Evolutionary conservation across 1,139 yeast genomes (phyloP).

Genomic region (Magnusiomyces ingens): DNA sequence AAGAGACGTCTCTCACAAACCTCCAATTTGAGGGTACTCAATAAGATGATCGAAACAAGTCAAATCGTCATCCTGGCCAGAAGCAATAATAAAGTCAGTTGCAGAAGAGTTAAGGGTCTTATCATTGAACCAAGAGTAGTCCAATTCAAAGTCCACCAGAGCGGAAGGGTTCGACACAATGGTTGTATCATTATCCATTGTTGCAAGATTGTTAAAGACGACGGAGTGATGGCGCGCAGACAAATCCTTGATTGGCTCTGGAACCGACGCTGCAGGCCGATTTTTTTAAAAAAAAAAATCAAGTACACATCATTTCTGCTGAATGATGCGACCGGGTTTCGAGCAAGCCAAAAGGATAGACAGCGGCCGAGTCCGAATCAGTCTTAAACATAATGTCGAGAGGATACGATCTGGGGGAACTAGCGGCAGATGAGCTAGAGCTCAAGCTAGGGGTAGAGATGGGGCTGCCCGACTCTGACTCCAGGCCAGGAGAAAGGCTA

Average conservation of each 20-base stretch:
- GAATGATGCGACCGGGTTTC: constrained; percentile 38
- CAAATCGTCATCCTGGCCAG: constrained; percentile 13
- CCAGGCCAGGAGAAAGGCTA: no score
- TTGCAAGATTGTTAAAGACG: constrained; percentile 18
- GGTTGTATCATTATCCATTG: constrained; percentile 14
- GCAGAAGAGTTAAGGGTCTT: constrained; percentile 6
- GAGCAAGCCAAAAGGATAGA: constrained; percentile 13
- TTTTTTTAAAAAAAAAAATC: constrained; percentile 13
- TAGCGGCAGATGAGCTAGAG: constrained; percentile 21
- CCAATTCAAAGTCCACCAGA: constrained; percentile 10
- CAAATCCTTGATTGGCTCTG: constrained; percentile 24
- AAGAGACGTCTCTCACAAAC: constrained; percentile 15
- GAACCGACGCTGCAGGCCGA: constrained; percentile 42
- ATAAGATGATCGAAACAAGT: constrained; percentile 21
- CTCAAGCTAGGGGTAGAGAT: constrained; percentile 25
- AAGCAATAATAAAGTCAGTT: constrained; percentile 7
- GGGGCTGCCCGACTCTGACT: constrained; percentile 13
- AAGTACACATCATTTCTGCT: constrained; percentile 37
- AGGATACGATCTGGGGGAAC: constrained; percentile 21
- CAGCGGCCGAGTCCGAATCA: constrained; percentile 12
- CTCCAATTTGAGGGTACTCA: constrained; percentile 23
- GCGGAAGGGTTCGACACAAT: constrained; percentile 7
- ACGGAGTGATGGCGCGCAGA: constrained; percentile 10
- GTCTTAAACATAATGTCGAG: constrained; percentile 14
- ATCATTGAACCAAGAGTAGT: constrained; percentile 17